phyloP scores from a whole-genome alignment of 495 filamentous ascomycete species.

The Penicillium lividum region DNA sequence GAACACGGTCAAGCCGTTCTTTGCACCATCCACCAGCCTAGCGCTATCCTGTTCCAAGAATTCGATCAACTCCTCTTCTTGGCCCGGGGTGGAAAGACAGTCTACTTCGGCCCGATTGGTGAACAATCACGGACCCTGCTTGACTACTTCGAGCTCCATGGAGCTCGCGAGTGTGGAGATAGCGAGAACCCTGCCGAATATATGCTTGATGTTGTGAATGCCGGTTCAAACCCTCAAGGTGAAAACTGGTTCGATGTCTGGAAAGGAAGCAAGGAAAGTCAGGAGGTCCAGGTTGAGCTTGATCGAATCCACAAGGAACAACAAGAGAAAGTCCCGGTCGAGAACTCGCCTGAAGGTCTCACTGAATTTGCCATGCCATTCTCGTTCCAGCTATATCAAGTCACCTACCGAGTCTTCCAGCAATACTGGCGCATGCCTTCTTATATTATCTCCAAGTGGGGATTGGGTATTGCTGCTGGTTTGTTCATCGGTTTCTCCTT shows the following conservation, averaged over 20 bases:
- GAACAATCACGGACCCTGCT: constrained; percentile 68
- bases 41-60: constrained; percentile 85
- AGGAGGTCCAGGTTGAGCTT: constrained; percentile 61
- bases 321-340: constrained; percentile 23
- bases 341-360: constrained; percentile 36
- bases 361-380: constrained; percentile 51
- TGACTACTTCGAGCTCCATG: constrained; percentile 75
- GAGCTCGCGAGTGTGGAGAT: constrained; percentile 56
- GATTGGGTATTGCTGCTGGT: constrained; percentile 18
- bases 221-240: constrained; percentile 62
- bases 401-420: constrained; percentile 18
- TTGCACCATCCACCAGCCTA: constrained; percentile 94
- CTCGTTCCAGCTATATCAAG: constrained; percentile 40
- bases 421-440: constrained; percentile 51
- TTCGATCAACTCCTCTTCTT: constrained; percentile 88
- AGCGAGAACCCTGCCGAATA: constrained; percentile 81
- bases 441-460: constrained; percentile 17
- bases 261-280: constrained; percentile 67
- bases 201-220: constrained; percentile 84
- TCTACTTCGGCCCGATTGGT: constrained; percentile 87
- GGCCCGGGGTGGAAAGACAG: constrained; percentile 62
- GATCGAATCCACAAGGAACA: constrained; percentile 10
- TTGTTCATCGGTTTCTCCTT: constrained; percentile 73
- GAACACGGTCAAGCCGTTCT: constrained; percentile 87
- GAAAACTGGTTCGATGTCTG: constrained; percentile 69